Percentiles rank a stretch among this genome's conserved stretches.
These are phyloP conservation scores for Scutellaria barbata DNA, from an alignment of 257 asterid genomes.

Conservation along the genomic window DNA sequence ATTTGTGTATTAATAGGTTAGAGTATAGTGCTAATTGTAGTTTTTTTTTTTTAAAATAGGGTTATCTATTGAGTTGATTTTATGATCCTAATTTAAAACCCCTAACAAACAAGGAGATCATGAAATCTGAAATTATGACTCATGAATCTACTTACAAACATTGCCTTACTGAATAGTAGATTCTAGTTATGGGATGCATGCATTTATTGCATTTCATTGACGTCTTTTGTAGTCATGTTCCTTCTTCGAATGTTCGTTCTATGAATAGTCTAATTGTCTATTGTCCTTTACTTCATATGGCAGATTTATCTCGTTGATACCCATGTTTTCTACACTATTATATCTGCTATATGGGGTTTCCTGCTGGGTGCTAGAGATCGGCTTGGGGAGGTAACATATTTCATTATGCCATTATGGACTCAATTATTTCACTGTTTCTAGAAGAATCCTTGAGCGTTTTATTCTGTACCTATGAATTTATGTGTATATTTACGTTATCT, in stretches of 20 bases:
- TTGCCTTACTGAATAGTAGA: neutral
- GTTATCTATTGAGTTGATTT: no score
- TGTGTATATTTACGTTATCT: slow-evolving; percentile 4
- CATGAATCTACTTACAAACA: no score
- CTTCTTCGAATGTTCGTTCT: slow-evolving; percentile 11
- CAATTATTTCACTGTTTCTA: neutral
- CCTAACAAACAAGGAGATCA: no score
- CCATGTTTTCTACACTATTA: slow-evolving; percentile 85
- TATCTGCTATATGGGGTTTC: slow-evolving; percentile 90
- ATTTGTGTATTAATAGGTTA: no score
- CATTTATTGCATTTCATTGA: slow-evolving; percentile 6
- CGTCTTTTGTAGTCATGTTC: slow-evolving; percentile 11
- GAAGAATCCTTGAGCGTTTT: slow-evolving; percentile 13
- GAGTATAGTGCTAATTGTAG: no score
- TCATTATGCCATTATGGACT: slow-evolving; percentile 23
- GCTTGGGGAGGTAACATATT: slow-evolving; percentile 79
- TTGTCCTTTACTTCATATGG: slow-evolving; percentile 37
- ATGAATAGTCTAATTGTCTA: slow-evolving; percentile 24
- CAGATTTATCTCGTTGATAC: slow-evolving; percentile 94
- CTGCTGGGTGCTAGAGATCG: slow-evolving; percentile 97
- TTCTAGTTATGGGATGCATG: slow-evolving; percentile 26
- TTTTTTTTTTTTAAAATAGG: no score
- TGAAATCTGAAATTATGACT: no score
- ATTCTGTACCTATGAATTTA: slow-evolving; percentile 1
- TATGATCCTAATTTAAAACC: no score